Base-by-base conservation (phyloP, 139 green algal genomes). In the Coccomyxa sp. region DNA sequence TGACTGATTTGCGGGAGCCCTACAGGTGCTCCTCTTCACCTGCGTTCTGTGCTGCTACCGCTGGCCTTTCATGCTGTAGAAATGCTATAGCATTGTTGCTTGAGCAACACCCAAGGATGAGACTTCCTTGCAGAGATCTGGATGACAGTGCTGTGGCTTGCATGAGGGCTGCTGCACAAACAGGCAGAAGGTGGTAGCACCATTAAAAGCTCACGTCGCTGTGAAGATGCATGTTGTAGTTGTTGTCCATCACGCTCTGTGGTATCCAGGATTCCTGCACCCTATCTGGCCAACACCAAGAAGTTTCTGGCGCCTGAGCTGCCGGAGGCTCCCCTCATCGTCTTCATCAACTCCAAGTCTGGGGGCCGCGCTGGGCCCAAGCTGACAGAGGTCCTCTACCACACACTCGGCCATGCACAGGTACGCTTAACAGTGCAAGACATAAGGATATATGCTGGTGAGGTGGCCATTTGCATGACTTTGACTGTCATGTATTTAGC, bases 341-440 rank as follows among this genome's bases (percentile, higher is more conserved):
- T 91, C 25, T 97, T 98, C 79, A 92, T 97, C 84, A 98, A 98
- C 75, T 92, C 92, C 0, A 85, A 89, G 17, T 94, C 90, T 13
- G 94, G 94, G 18, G 94, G 94, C 12, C 90, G 86, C 0, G 90
- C 88, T 18, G 95, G 95, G 1, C 81, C 92, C 9, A 76, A 88
- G 57, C 87, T 98, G 45, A 87, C 90, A 16, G 79, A 88, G n/a
- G 84, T 86, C 38, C 91, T 97, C 14, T 91, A 82, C 76, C 85
- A 85, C 21, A 82, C 86, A 13, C 60, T 98, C 28, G 94, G 94
- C 13, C 81, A 90, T 14, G 84, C 85, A 31, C 94, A 97, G 90
- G 92, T 93, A 81, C 21, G 68, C 13, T 31, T 67, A 3, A 51
- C 38, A 7, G 3, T 7, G 38, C 38, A 51, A 51, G 38, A 51